Percentiles rank a stretch among this genome's conserved stretches.
These are phyloP conservation scores for Epicoccum sorghinum DNA, from an alignment of 2,329 filamentous ascomycete genomes.

Conservation along the genomic window DNA sequence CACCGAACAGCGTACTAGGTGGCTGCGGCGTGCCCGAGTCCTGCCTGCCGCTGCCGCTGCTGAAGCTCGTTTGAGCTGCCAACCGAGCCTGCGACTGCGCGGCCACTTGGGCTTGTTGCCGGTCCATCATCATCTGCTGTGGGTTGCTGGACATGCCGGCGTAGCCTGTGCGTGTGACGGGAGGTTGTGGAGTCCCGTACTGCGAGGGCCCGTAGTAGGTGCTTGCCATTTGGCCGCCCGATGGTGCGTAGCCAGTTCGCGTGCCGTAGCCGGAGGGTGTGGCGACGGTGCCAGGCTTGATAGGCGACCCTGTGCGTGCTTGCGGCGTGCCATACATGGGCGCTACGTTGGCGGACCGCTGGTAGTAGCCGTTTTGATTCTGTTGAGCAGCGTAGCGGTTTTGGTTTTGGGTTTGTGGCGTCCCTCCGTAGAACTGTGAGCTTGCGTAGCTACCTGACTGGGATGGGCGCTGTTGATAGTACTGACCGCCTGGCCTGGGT, in stretches of 20 bases:
- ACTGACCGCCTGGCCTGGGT: constrained; percentile 37
- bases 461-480: constrained; percentile 40
- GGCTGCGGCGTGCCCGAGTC: constrained; percentile 48
- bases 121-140: constrained; percentile 45
- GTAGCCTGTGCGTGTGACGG: constrained; percentile 30
- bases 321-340: constrained; percentile 44
- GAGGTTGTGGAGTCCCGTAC: constrained; percentile 40
- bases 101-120: constrained; percentile 39
- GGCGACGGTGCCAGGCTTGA: constrained; percentile 38
- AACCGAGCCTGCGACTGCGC: constrained; percentile 45
- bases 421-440: constrained; percentile 43
- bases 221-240: constrained; percentile 39
- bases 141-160: constrained; percentile 30
- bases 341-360: constrained; percentile 41
- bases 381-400: constrained; percentile 41
- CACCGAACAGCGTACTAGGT: constrained; percentile 35
- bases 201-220: constrained; percentile 44
- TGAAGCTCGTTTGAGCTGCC: constrained; percentile 45
- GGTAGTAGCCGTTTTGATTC: constrained; percentile 41
- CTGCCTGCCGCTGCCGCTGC: constrained; percentile 26
- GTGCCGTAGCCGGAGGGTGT: constrained; percentile 35
- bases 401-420: constrained; percentile 41
- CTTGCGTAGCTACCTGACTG: constrained; percentile 35
- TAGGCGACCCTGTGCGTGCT: constrained; percentile 43
- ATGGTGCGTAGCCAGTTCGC: constrained; percentile 37